Evolutionary conservation across 306 rosid genomes (phyloP).

Genomic region (Macrotyloma uniflorum): DNA sequence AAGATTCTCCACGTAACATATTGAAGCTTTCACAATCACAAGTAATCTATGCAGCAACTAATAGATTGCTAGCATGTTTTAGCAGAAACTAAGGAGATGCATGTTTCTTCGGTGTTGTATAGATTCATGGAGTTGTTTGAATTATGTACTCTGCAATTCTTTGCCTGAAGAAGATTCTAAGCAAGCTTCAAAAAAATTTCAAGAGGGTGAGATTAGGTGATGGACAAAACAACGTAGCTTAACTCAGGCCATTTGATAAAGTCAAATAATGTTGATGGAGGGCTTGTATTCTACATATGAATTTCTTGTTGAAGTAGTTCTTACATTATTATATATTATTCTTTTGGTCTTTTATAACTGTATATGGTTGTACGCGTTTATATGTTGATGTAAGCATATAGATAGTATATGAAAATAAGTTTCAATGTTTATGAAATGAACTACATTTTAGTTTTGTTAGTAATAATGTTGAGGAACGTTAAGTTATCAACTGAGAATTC

Average conservation of each 20-base stretch:
- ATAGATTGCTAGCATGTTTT: background rate
- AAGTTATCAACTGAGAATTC: background rate
- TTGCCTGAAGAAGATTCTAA: background rate
- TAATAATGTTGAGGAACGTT: background rate
- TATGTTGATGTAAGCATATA: background rate
- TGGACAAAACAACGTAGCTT: too few relatives aligned
- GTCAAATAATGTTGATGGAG: background rate
- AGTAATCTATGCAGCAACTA: background rate
- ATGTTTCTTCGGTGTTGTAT: background rate
- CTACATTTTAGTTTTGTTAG: too few relatives aligned
- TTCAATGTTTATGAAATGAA: too few relatives aligned
- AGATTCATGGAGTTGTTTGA: background rate
- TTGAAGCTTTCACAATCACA: background rate
- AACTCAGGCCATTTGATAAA: too few relatives aligned
- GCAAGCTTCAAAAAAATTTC: background rate
- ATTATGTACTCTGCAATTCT: background rate
- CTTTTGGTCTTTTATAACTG: background rate
- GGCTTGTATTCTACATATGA: background rate
- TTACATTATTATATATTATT: background rate
- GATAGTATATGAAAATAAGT: too few relatives aligned
- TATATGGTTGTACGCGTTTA: background rate
- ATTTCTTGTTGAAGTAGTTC: background rate
- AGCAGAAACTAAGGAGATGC: background rate
- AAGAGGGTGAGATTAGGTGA: background rate
- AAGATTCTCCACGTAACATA: constrained; percentile 2